Base-by-base conservation (phyloP, 495 filamentous ascomycete species). In the Tuber brumale region DNA sequence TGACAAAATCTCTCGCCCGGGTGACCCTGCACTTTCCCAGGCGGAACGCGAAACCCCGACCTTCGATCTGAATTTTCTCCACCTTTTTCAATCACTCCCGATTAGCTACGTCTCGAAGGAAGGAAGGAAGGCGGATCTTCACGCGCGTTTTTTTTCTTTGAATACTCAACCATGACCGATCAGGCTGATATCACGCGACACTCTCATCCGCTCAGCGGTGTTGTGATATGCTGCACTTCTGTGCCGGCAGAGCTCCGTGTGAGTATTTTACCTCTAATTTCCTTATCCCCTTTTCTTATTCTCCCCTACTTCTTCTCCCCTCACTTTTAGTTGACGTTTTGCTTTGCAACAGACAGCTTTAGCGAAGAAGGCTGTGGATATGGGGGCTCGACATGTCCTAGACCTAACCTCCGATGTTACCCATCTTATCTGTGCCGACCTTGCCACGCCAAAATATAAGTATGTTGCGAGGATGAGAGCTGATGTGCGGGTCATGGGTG, bases 341-440 rank as follows among this genome's bases (percentile, higher is more conserved):
- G 70, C 48, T 71, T 73, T 21, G 27, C 79, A 57, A 75, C 82
- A 97, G 95, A 88, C 89, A 69, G 87, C 90, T 74, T 86, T 97
- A 57, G 89, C 89, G 23, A 83, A 86, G 44, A 89, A 91, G 76
- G 92, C 91, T 18, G 83, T 86, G 80, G 89, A 96, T 79, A 95
- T 99, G 88, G 95, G 95, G 76, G 95, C 94, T 44, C 85, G 87
- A 75, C 92, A 95, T 86, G 91, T 91, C 75, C 90, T 92, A 81
- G 93, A 98, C 84, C 90, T 99, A n/a, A 98, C 95, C 45, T 92
- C 92, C 70, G 93, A 97, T 83, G 94, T 97, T 76, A 99, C 95
- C 4, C 95, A 99, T 85, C 88, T 99, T 43, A 89, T 99, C 78
- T 92, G 97, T 78, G 95, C 94, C 81, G 91, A 92, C 75, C 91